These are phyloP conservation scores for Lactarius sp. DNA, from an alignment of 768 basidiomycete genomes.

Conservation along the genomic window DNA sequence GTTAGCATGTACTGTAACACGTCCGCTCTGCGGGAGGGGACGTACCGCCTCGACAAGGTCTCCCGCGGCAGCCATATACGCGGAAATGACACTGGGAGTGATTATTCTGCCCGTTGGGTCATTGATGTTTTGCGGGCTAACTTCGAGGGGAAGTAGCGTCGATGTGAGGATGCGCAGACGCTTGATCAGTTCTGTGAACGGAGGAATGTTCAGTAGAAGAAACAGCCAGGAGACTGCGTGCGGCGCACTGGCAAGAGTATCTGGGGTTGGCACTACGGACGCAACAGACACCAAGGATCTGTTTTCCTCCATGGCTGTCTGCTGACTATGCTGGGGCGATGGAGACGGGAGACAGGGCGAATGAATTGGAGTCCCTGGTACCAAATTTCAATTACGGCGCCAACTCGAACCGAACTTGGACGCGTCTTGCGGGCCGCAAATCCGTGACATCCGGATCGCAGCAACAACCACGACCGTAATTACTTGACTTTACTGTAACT, in stretches of 20 bases:
- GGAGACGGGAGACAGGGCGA: not conserved
- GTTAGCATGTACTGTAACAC: not conserved
- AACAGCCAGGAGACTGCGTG: not conserved
- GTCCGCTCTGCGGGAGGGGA: not conserved
- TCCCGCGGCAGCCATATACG: constrained; percentile 77
- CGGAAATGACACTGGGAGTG: constrained; percentile 70
- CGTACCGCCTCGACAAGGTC: constrained; percentile 82
- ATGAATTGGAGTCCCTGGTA: too few species aligned
- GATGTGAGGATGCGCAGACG: constrained; percentile 74
- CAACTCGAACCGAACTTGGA: too few species aligned
- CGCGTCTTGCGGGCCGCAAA: not conserved
- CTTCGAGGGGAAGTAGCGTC: constrained; percentile 75
- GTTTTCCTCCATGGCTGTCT: constrained; percentile 36
- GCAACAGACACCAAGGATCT: constrained; percentile 42
- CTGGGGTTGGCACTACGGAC: constrained; percentile 56
- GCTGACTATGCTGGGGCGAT: not conserved
- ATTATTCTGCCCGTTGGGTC: constrained; percentile 81
- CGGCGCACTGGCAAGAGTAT: constrained; percentile 67
- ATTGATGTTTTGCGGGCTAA: constrained; percentile 57
- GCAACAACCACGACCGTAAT: not conserved
- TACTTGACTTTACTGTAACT: not conserved
- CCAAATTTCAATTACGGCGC: too few species aligned
- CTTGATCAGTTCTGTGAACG: constrained; percentile 63
- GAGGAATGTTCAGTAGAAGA: not conserved
- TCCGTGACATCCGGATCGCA: not conserved